Base-by-base conservation (phyloP, 2,329 filamentous ascomycete species). In the Chaetomium sp. region DNA sequence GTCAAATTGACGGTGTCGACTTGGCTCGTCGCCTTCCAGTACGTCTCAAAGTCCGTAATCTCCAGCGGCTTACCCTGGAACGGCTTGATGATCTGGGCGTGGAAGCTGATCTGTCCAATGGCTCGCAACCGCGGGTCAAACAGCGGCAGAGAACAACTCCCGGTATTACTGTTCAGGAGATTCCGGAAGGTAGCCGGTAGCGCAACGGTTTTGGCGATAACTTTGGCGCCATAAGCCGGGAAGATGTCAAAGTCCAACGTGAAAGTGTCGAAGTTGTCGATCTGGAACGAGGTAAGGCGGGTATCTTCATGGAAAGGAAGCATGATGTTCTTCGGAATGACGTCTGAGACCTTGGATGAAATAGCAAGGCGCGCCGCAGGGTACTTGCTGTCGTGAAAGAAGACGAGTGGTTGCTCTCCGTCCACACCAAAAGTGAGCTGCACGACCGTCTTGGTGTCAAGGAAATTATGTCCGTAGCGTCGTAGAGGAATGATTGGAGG, bases 1-100 rank as follows among this genome's bases (percentile, higher is more conserved):
- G 55, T 56, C 42, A 54, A 58, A 9, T 56, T 54, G 10, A 49
- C 49, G 50, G 89, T 85, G 68, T 96, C 90, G 48, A 94, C 81
- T 64, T 96, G 91, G 66, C 91, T 96, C 1, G 94, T 99, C 0
- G 92, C 92, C 72, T 97, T 99, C 94, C 94, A 99, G 71, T 99
- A 99, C 0, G 94, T 97, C 60, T 95, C 94, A 65, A 97, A 99
- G 67, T 97, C 91, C 1, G 94, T 95, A 58, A 99, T 96, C 70
- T 99, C 94, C 27, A 99, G 77, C 3, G 94, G 91, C 58, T 91
- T 87, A 6, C 94, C 92, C 60, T 86, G 84, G 74, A 97, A 99
- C 0, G 94, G 94, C 67, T 96, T 96, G 69, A 99, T 95, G 33
- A 97, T 90, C 68, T 97, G 91, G 54, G 90, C 95, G 61, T 89